phyloP scores from a whole-genome alignment of 1,139 yeast genomes.

The Dujonia santamariae region DNA sequence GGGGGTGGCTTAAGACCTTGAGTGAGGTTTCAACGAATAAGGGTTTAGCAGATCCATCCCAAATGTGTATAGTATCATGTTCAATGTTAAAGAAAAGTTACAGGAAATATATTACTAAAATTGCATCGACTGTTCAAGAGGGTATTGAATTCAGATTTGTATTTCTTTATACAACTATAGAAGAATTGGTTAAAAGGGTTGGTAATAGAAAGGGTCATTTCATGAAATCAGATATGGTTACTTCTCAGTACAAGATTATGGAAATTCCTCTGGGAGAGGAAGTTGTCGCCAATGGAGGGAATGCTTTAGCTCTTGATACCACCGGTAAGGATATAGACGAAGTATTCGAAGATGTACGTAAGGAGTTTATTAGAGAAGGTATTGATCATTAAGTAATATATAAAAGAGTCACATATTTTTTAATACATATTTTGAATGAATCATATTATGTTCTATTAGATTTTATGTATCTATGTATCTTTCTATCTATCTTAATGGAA shows the following conservation, averaged over 20 bases:
- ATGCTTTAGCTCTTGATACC: slow-evolving; percentile 34
- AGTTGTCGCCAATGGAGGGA: slow-evolving; percentile 36
- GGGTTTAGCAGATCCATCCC: slow-evolving; percentile 29
- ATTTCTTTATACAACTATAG: slow-evolving; percentile 63
- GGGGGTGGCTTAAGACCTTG: slow-evolving; percentile 76
- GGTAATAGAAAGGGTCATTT: slow-evolving; percentile 65
- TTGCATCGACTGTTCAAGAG: slow-evolving; percentile 12
- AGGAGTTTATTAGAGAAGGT: not conserved
- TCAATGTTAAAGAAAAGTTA: slow-evolving; percentile 77
- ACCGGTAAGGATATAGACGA: slow-evolving; percentile 37
- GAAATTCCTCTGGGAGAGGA: slow-evolving; percentile 59
- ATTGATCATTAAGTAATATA: too few relatives aligned
- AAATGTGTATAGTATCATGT: slow-evolving; percentile 64
- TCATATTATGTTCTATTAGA: too few relatives aligned
- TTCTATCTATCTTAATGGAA: slow-evolving; percentile 53
- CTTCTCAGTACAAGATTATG: slow-evolving; percentile 71
- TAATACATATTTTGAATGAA: too few relatives aligned
- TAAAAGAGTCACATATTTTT: too few relatives aligned
- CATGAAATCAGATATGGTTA: slow-evolving; percentile 84
- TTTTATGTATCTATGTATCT: not conserved
- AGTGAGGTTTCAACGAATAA: slow-evolving; percentile 38
- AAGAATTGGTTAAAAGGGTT: slow-evolving; percentile 60
- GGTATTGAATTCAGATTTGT: slow-evolving; percentile 53
- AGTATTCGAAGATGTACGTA: slow-evolving; percentile 15
- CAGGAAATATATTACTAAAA: slow-evolving; percentile 51